Conservation (phyloP, 257 asterid genomes). For the Verbena officinalis region DNA sequence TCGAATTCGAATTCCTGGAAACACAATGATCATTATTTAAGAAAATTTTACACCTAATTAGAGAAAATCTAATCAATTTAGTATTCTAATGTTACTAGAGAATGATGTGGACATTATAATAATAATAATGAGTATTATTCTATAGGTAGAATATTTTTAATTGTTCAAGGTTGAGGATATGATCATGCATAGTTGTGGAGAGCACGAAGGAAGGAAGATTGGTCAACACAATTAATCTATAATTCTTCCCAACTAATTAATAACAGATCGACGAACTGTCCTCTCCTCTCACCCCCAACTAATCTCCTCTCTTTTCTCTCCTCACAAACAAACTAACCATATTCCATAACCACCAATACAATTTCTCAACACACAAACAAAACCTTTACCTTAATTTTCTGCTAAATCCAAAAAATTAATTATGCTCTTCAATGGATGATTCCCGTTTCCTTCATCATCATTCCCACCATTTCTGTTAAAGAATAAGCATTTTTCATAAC, state of each 20-base stretch:
- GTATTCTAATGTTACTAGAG: no score
- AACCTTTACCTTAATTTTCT: no score
- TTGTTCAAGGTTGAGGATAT: no score
- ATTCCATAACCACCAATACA: conserved; percentile 33
- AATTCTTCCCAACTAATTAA: not conserved
- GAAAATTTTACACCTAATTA: no score
- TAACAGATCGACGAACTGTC: conserved; percentile 34
- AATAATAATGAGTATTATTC: no score
- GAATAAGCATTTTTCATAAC: no score
- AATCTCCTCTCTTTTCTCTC: conserved; percentile 3
- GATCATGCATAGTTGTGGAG: conserved; percentile 23
- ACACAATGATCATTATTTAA: no score
- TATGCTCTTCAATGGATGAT: not conserved
- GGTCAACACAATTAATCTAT: not conserved
- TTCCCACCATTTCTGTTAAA: not conserved
- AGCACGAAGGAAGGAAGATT: conserved; percentile 16
- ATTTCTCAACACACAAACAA: not conserved
- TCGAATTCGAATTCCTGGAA: no score
- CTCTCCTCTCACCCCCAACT: conserved; percentile 28
- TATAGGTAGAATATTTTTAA: not conserved
- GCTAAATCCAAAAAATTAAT: not conserved
- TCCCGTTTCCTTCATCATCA: not conserved
- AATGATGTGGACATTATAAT: no score
- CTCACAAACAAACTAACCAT: conserved; percentile 20
- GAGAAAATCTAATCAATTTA: no score